Evolutionary conservation across 2,329 filamentous ascomycete genomes (phyloP).

Genomic region (Monosporascus sp.): DNA sequence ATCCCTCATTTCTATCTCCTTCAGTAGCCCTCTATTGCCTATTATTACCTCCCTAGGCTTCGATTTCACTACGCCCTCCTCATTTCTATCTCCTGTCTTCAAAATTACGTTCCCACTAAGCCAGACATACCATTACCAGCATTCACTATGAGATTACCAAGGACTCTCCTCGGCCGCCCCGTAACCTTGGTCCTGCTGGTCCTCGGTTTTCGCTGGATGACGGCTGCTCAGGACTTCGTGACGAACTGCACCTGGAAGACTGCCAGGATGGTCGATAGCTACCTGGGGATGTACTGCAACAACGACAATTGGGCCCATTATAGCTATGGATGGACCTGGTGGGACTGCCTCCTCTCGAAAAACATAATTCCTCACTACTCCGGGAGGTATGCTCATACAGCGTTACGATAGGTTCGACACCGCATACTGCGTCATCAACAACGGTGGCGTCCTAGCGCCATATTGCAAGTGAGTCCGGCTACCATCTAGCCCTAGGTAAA

Average conservation of each 20-base stretch:
- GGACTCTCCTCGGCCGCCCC: conserved; percentile 5
- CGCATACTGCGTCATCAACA: conserved; percentile 25
- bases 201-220: conserved; percentile 23
- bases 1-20: no score
- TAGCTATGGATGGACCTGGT: conserved; percentile 38
- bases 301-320: conserved; percentile 29
- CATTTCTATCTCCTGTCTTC: no score
- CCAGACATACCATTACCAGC: background rate
- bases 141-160: background rate
- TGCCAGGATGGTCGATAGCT: conserved; percentile 25
- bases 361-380: background rate
- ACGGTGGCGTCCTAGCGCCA: conserved; percentile 21
- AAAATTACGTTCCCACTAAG: background rate
- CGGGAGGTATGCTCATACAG: conserved; percentile 1
- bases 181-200: conserved; percentile 6
- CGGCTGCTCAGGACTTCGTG: conserved; percentile 26
- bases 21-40: no score
- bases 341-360: conserved; percentile 1
- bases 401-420: conserved; percentile 31
- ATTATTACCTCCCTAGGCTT: no score
- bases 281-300: conserved; percentile 36
- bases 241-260: conserved; percentile 32
- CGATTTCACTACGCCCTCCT: no score
- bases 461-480: conserved; percentile 16
- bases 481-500: background rate